Percentiles rank a stretch among this genome's conserved stretches.
Evolutionary conservation across 2,329 filamentous ascomycete genomes (phyloP).

Genomic region (Clarireedia monteithiana): DNA sequence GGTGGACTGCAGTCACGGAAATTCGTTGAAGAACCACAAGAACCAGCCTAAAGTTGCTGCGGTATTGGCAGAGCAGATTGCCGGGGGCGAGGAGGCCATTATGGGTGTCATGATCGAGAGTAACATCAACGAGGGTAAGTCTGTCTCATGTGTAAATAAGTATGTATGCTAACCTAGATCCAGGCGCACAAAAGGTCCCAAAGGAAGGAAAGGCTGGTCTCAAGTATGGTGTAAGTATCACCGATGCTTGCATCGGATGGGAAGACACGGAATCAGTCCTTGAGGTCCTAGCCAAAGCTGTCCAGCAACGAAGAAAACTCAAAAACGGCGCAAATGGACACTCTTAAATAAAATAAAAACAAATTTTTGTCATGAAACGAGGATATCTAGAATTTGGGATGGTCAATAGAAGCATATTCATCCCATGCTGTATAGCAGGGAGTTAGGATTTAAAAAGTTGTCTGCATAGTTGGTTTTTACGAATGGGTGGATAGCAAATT

Average conservation of each 20-base stretch:
- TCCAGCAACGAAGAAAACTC: slow-evolving; percentile 60
- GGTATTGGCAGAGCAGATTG: slow-evolving; percentile 74
- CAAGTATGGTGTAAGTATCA: slow-evolving; percentile 93
- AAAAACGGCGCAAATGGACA: slow-evolving; percentile 14
- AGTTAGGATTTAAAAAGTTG: background rate
- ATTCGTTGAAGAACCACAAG: slow-evolving; percentile 91
- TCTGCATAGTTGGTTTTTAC: background rate
- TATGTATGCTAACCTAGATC: slow-evolving; percentile 4
- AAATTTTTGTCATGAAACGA: background rate
- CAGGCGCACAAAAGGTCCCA: slow-evolving; percentile 84
- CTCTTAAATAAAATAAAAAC: background rate
- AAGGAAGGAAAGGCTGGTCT: slow-evolving; percentile 76
- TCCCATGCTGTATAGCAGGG: background rate
- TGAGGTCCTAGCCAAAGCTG: slow-evolving; percentile 68
- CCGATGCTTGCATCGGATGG: slow-evolving; percentile 95
- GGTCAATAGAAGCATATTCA: background rate
- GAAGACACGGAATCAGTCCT: slow-evolving; percentile 78
- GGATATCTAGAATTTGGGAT: too few species aligned
- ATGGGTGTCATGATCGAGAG: slow-evolving; percentile 99
- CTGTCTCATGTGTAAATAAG: background rate
- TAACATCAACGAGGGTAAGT: slow-evolving; percentile 81
- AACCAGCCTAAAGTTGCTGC: slow-evolving; percentile 94
- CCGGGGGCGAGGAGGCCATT: slow-evolving; percentile 70
- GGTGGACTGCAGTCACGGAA: slow-evolving; percentile 97
- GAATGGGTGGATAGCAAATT: background rate